These are phyloP conservation scores for Hymenoscyphus scutula DNA, from an alignment of 2,329 filamentous ascomycete species.

Conservation along the genomic window DNA sequence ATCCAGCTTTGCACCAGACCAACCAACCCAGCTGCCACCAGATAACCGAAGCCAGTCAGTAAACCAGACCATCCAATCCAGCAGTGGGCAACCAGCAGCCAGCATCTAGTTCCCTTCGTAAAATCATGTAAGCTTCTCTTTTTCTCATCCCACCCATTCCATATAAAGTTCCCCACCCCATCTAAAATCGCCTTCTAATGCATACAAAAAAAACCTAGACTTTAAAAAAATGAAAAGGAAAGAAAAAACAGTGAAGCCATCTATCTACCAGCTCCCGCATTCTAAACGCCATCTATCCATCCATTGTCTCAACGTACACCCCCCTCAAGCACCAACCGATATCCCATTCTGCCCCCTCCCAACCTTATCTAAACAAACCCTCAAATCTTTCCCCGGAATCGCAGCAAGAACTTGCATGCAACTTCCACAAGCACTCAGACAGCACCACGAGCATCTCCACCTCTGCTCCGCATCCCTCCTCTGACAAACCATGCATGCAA, in stretches of 20 bases:
- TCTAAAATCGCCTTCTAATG: background rate
- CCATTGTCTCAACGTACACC: background rate
- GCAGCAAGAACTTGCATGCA: conserved; percentile 33
- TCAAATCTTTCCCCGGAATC: conserved; percentile 31
- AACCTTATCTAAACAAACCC: conserved; percentile 26
- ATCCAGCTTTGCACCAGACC: background rate
- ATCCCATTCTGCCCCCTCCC: conserved; percentile 10
- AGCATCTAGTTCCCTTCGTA: background rate
- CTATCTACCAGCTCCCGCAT: background rate
- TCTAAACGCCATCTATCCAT: background rate
- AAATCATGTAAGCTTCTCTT: background rate
- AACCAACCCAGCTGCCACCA: background rate
- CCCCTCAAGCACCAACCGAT: background rate
- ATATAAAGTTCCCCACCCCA: background rate
- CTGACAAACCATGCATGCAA: conserved; percentile 36
- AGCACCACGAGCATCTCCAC: conserved; percentile 37
- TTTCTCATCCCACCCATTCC: background rate
- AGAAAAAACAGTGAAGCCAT: background rate
- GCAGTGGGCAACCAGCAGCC: background rate
- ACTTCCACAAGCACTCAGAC: conserved; percentile 33
- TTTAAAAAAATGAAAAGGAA: background rate
- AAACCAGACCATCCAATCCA: background rate
- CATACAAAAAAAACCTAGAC: conserved; percentile 3
- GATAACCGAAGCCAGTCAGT: background rate
- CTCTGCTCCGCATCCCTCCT: conserved; percentile 30